Evolutionary conservation across 2,329 filamentous ascomycete genomes (phyloP).

Genomic region (Claviceps sorghi): DNA sequence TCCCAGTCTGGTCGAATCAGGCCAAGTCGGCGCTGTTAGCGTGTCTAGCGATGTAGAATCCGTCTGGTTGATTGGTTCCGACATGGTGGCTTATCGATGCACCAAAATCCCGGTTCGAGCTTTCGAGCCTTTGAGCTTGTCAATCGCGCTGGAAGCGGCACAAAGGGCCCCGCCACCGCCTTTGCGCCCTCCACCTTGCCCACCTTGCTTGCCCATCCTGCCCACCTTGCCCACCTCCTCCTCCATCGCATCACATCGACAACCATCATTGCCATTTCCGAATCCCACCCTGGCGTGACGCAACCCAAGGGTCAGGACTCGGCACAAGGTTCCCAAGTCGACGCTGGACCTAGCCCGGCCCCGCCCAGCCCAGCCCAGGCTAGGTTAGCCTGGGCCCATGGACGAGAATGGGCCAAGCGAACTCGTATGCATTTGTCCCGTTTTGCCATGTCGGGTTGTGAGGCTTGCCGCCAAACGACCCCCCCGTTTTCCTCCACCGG

Average conservation of each 20-base stretch:
- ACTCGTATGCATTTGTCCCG: constrained; percentile 1
- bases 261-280: background rate
- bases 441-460: constrained; percentile 2
- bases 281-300: constrained; percentile 2
- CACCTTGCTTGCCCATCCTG: background rate
- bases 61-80: background rate
- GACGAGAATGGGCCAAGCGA: background rate
- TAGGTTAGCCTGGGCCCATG: background rate
- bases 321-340: background rate
- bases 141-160: background rate
- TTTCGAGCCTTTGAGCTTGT: background rate
- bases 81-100: background rate
- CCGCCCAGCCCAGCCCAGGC: too few species aligned
- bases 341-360: background rate
- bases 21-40: background rate
- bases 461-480: background rate
- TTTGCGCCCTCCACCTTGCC: background rate
- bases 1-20: background rate
- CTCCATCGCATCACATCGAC: background rate
- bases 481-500: background rate
- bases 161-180: background rate
- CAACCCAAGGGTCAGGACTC: background rate
- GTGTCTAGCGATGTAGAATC: background rate
- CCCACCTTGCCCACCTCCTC: background rate
- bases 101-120: background rate